phyloP scores from a whole-genome alignment of 225 moss, liverwort and hornwort genomes.

The Physcomitrium patens region DNA sequence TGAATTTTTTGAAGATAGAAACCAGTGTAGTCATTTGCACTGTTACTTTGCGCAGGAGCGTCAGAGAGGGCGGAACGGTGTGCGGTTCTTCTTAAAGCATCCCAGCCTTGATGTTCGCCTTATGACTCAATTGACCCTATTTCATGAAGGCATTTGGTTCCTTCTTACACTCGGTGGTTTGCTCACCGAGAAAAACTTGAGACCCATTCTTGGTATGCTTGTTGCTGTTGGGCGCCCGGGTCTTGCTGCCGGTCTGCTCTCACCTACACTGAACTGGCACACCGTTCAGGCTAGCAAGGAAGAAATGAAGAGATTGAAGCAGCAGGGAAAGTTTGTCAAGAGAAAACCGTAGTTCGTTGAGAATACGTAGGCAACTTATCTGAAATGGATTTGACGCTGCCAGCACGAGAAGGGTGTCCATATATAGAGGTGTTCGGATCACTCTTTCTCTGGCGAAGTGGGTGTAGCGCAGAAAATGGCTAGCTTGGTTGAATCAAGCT shows the following conservation, averaged over 20 bases:
- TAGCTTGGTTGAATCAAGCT: background rate
- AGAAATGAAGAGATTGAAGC: conserved; percentile 67
- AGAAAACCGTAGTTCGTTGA: conserved; percentile 14
- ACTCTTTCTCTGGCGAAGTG: background rate
- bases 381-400: background rate
- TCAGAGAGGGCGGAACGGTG: conserved; percentile 84
- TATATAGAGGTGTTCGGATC: background rate
- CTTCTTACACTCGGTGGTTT: conserved; percentile 75
- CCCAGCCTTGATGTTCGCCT: conserved; percentile 72
- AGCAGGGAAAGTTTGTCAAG: conserved; percentile 45
- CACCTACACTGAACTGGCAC: conserved; percentile 81
- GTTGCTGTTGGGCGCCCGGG: conserved; percentile 56
- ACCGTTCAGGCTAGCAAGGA: conserved; percentile 75
- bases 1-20: background rate
- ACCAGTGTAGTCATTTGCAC: background rate
- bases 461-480: background rate
- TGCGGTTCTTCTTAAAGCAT: conserved; percentile 80
- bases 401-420: background rate
- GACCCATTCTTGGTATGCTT: conserved; percentile 54
- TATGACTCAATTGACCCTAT: conserved; percentile 82
- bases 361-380: background rate
- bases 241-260: conserved; percentile 69
- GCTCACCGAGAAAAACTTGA: conserved; percentile 61
- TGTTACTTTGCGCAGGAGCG: conserved; percentile 59
- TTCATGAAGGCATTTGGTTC: conserved; percentile 78